Percentiles rank a stretch among this genome's conserved stretches.
Evolutionary conservation across 169 alveolate genomes (phyloP).

Genomic region (Plasmodium vinckei): DNA sequence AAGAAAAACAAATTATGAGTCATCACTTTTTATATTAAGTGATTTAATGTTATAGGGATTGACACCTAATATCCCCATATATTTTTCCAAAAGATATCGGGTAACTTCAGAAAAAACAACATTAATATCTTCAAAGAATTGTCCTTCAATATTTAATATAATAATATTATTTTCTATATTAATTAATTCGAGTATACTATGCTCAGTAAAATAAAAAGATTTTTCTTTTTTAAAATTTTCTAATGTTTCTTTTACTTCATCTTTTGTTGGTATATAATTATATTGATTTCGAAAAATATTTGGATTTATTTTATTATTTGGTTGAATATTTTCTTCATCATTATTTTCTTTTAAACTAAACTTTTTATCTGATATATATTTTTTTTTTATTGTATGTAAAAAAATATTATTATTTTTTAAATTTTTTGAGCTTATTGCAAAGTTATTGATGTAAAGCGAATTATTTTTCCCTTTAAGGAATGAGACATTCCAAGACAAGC

Average conservation of each 20-base stretch:
- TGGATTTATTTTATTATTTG: conserved; percentile 20
- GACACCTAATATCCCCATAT: conserved; percentile 57
- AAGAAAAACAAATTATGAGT: conserved; percentile 24
- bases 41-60: conserved; percentile 61
- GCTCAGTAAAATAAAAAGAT: conserved; percentile 72
- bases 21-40: conserved; percentile 13
- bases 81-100: conserved; percentile 29
- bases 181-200: conserved; percentile 71
- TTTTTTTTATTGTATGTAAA: conserved; percentile 15
- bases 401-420: conserved; percentile 12
- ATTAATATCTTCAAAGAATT: conserved; percentile 68
- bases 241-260: conserved; percentile 41
- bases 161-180: conserved; percentile 64
- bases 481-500: not conserved
- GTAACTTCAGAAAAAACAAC: conserved; percentile 70
- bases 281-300: conserved; percentile 69
- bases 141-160: conserved; percentile 67
- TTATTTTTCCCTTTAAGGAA: conserved; percentile 1
- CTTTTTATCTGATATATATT: conserved; percentile 13
- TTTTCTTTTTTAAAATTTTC: conserved; percentile 49
- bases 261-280: conserved; percentile 57
- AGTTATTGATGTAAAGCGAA: not conserved
- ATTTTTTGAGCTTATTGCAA: conserved; percentile 4
- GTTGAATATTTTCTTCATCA: conserved; percentile 28
- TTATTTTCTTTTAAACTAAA: conserved; percentile 22